phyloP scores from a whole-genome alignment of 2,329 filamentous ascomycete species.

The Paecilomyces variotii region DNA sequence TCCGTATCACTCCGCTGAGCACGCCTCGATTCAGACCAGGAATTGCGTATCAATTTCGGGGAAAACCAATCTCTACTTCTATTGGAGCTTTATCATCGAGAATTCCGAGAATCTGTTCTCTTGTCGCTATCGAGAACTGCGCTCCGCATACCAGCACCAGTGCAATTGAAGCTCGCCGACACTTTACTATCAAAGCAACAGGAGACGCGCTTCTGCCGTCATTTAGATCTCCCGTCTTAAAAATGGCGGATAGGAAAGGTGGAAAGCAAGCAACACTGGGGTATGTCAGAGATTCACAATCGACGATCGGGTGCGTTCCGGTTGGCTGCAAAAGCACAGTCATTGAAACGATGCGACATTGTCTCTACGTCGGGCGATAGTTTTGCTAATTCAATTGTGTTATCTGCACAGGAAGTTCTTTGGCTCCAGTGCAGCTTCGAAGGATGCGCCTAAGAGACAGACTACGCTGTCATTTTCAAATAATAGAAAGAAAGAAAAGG shows the following conservation, averaged over 20 bases:
- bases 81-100: not conserved
- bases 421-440: constrained; percentile 52
- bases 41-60: not conserved
- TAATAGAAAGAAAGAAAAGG: constrained; percentile 40
- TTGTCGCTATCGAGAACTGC: not conserved
- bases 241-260: constrained; percentile 22
- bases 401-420: constrained; percentile 69
- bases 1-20: not conserved
- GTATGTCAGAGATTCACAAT: constrained; percentile 73
- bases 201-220: not conserved
- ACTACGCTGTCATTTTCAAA: constrained; percentile 66
- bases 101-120: not conserved
- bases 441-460: constrained; percentile 57
- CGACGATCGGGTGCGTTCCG: constrained; percentile 59
- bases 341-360: not conserved
- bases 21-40: not conserved
- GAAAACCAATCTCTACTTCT: not conserved
- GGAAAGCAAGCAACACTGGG: constrained; percentile 73
- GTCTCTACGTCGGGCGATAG: not conserved
- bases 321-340: constrained; percentile 5
- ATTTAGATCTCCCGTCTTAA: not conserved
- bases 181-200: not conserved
- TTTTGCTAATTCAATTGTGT: constrained; percentile 3
- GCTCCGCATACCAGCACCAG: not conserved
- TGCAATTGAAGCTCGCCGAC: not conserved